Evolutionary conservation across 1,139 yeast genomes (phyloP), one percentile per base, ranked within the genome.

Genomic region (Blastobotrys arbuscula): DNA sequence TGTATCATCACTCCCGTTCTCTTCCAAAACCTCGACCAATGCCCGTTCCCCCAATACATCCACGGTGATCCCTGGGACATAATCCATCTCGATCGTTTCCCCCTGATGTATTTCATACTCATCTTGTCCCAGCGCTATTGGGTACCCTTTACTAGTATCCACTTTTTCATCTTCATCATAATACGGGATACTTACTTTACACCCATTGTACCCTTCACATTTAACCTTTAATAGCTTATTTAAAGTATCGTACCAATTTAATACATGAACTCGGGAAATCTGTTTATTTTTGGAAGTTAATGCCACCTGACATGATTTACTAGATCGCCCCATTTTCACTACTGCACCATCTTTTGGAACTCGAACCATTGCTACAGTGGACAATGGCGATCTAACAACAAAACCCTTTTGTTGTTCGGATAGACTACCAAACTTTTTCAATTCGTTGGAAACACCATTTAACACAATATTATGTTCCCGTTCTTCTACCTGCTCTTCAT

Each of bases 181-280:
- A 18, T 67, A 67, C 1, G 90, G 90, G 43, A 84, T 74, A 10
- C 77, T 72, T 33, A 84, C 74, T 19, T 77, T 78, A 50, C 82
- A 67, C 3, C 94, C 94, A 59, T 85, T 85, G 68, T 78, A 76
- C 1, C 95, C 94, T 51, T 78, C 60, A 60, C 94, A 85, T 42
- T 73, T 74, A 48, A 84, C 64, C 6, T 53, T 55, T 8, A 69
- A 49, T n/a, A 61, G 47, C 18, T 52, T 45, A 19, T 47, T 42
- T 15, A 64, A 57, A 63, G 70, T 48, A 8, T 37, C 42, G 51
- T 64, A 73, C 15, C 64, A 60, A 1, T 77, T 58, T 15, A 64
- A 58, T 45, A 83, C 75, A 65, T 87, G 96, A 19, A 75, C 72
- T 50, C 96, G 76, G 8, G 94, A 84, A 31, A 87, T 78, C 41